These are phyloP conservation scores for Pachysandra terminalis DNA, from an alignment of 164 flowering plant species.

Conservation along the genomic window DNA sequence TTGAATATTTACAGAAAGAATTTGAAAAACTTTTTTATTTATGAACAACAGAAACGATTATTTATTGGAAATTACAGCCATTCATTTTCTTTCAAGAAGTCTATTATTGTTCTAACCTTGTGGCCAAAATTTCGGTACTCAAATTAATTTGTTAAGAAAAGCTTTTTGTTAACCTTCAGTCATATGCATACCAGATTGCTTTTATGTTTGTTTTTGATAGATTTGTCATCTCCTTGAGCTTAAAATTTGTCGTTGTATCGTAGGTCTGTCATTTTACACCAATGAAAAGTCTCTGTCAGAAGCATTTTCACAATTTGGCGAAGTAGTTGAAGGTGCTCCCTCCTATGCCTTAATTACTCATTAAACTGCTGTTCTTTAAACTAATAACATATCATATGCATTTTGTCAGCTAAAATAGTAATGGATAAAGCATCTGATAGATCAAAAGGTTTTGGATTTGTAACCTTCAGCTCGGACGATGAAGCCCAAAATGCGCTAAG, in stretches of 20 bases:
- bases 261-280: slow-evolving; percentile 81
- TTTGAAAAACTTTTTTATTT: no score
- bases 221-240: background rate
- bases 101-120: no score
- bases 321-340: slow-evolving; percentile 69
- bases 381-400: background rate
- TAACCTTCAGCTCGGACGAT: slow-evolving; percentile 75
- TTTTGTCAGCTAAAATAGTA: slow-evolving; percentile 55
- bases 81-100: no score
- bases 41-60: no score
- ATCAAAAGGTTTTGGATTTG: slow-evolving; percentile 94
- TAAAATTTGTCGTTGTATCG: slow-evolving; percentile 2
- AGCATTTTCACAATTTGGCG: slow-evolving; percentile 78
- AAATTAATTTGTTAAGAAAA: no score
- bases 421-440: slow-evolving; percentile 63
- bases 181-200: background rate
- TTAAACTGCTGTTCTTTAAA: background rate
- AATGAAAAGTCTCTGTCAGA: slow-evolving; percentile 61
- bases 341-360: background rate
- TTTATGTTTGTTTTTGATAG: background rate
- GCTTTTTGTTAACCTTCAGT: no score
- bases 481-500: slow-evolving; percentile 66
- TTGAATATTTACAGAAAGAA: no score
- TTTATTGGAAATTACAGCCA: no score
- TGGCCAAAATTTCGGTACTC: no score